Conservation (phyloP, 164 flowering plant genomes). For the Aristolochia californica region DNA sequence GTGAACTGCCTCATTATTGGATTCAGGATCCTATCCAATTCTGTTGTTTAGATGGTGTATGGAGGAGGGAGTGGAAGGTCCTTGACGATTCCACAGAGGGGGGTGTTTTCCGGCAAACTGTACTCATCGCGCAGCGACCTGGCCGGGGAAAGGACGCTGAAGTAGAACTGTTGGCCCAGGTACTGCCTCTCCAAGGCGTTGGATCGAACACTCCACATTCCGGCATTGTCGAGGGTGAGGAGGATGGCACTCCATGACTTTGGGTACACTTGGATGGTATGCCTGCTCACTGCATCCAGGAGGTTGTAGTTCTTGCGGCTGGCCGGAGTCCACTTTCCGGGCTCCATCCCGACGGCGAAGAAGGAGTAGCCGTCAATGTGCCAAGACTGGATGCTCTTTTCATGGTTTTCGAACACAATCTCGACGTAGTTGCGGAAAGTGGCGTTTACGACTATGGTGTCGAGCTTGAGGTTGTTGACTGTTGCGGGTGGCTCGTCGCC, state of each 20-base stretch:
- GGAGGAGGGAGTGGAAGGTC: constrained; percentile 29
- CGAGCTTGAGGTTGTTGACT: constrained; percentile 4
- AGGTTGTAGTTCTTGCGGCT: constrained; percentile 39
- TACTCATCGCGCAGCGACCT: constrained; percentile 39
- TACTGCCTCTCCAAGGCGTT: constrained; percentile 23
- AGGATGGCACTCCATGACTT: constrained; percentile 40
- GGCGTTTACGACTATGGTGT: constrained; percentile 23
- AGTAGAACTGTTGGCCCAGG: constrained; percentile 43
- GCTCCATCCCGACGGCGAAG: constrained; percentile 42
- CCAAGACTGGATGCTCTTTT: constrained; percentile 33
- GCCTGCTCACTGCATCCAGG: constrained; percentile 39
- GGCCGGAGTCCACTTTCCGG: constrained; percentile 38
- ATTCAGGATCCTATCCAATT: too few species aligned
- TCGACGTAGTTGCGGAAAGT: constrained; percentile 36
- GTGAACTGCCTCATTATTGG: too few species aligned
- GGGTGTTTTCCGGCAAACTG: constrained; percentile 20
- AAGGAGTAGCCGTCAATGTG: constrained; percentile 43
- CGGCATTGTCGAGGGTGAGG: constrained; percentile 44
- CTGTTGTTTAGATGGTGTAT: constrained; percentile 13
- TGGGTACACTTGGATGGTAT: constrained; percentile 45
- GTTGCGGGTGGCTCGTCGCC: constrained; percentile 21
- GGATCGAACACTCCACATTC: constrained; percentile 44
- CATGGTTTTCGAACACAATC: constrained; percentile 44
- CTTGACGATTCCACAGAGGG: constrained; percentile 31
- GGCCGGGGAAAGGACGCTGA: constrained; percentile 32